A percentile compares a stretch with the other conserved stretches of the same genome.
Evolutionary conservation across 495 filamentous ascomycete genomes (phyloP).

Genomic region (Echria macrotheca): DNA sequence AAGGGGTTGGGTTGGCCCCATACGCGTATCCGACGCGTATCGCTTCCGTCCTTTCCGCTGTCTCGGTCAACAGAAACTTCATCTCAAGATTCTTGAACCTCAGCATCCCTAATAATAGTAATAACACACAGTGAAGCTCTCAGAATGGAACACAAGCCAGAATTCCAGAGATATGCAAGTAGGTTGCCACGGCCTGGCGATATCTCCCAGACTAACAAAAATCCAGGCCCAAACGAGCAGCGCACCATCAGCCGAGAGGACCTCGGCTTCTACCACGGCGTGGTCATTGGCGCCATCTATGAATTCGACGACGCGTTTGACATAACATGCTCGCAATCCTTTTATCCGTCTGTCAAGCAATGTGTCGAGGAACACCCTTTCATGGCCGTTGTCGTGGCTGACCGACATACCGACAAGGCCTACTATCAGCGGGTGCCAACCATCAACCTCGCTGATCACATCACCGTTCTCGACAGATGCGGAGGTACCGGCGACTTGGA

Average conservation of each 20-base stretch:
- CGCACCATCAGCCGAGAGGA: constrained; percentile 16
- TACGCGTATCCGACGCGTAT: too few relatives aligned
- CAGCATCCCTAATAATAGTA: too few relatives aligned
- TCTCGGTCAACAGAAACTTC: too few relatives aligned
- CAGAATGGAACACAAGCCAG: neutral
- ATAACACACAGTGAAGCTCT: too few relatives aligned
- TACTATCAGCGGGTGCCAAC: constrained; percentile 9
- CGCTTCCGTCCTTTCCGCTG: too few relatives aligned
- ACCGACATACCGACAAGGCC: constrained; percentile 16
- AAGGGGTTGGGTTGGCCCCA: too few relatives aligned
- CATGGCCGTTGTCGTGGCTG: constrained; percentile 8
- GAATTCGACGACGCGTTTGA: constrained; percentile 2
- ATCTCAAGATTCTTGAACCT: too few relatives aligned
- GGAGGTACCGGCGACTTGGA: neutral
- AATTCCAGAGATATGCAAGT: neutral
- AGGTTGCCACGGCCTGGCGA: neutral
- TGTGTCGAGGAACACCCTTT: constrained; percentile 15
- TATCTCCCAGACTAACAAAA: neutral
- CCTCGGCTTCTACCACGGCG: constrained; percentile 12
- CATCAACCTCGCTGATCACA: constrained; percentile 14
- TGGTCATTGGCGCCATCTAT: constrained; percentile 14
- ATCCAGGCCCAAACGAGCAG: constrained; percentile 15
- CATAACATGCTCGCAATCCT: neutral
- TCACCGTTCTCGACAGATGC: neutral
- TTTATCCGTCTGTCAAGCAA: neutral